Evolutionary conservation across 371 early-diverging fungal species (phyloP).

Genomic region (Apophysomyces elegans): DNA sequence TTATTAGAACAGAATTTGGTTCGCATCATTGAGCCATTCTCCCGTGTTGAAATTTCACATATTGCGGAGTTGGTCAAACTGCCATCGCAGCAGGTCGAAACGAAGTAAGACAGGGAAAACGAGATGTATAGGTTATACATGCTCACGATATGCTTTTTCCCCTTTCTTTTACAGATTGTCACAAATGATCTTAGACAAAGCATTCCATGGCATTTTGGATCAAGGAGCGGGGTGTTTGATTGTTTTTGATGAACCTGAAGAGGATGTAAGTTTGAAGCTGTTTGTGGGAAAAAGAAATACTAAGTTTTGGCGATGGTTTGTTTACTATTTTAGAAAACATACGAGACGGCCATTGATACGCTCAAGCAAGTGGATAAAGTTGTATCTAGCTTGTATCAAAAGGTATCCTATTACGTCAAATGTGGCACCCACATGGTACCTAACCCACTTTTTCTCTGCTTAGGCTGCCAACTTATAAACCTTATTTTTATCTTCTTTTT

Average conservation of each 20-base stretch:
- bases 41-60: slow-evolving; percentile 94
- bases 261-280: slow-evolving; percentile 67
- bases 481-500: neutral
- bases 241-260: slow-evolving; percentile 89
- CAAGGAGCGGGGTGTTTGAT: slow-evolving; percentile 96
- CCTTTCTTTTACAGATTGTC: slow-evolving; percentile 65
- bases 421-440: neutral
- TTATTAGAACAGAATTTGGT: slow-evolving; percentile 95
- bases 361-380: slow-evolving; percentile 95
- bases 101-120: slow-evolving; percentile 59
- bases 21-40: slow-evolving; percentile 98
- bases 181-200: slow-evolving; percentile 98
- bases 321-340: slow-evolving; percentile 70
- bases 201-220: slow-evolving; percentile 95
- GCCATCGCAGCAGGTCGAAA: slow-evolving; percentile 90
- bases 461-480: slow-evolving; percentile 25
- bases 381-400: slow-evolving; percentile 93
- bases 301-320: neutral
- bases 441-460: neutral
- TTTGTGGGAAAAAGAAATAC: neutral
- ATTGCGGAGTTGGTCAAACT: slow-evolving; percentile 93
- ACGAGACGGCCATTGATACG: slow-evolving; percentile 91
- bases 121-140: neutral
- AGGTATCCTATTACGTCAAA: slow-evolving; percentile 52
- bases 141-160: neutral